A percentile compares a stretch with the other conserved stretches of the same genome.
phyloP scores from a whole-genome alignment of 495 filamentous ascomycete species.

The Mytilinidion resinicola region DNA sequence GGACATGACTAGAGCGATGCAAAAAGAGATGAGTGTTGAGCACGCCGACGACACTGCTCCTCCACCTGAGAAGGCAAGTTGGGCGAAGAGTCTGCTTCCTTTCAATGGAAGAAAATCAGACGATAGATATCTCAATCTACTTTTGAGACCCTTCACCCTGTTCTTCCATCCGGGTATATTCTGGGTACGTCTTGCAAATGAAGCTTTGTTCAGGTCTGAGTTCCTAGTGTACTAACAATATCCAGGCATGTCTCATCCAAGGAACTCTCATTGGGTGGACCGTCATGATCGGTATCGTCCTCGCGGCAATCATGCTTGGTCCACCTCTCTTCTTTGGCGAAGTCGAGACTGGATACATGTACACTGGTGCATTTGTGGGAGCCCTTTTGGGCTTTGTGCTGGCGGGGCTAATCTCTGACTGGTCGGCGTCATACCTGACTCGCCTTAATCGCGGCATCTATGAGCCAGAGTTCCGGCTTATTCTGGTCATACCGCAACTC shows the following conservation, averaged over 20 bases:
- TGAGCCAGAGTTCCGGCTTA: constrained; percentile 83
- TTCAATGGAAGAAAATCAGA: constrained; percentile 79
- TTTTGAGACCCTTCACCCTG: constrained; percentile 57
- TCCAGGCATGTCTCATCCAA: constrained; percentile 71
- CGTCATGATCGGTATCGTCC: constrained; percentile 82
- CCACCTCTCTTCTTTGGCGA: constrained; percentile 77
- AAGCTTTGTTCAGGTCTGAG: constrained; percentile 1
- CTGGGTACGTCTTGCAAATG: constrained; percentile 47
- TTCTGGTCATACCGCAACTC: constrained; percentile 75
- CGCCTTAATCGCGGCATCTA: constrained; percentile 71
- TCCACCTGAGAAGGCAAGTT: constrained; percentile 9
- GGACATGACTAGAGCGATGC: not conserved
- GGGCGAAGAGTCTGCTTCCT: constrained; percentile 44
- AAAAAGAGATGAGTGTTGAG: not conserved
- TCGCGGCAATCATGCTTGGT: constrained; percentile 74
- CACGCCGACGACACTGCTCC: not conserved
- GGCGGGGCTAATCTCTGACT: constrained; percentile 69
- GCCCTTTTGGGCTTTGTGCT: constrained; percentile 70
- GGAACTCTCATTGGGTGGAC: constrained; percentile 91
- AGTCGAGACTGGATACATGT: constrained; percentile 79
- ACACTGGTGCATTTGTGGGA: constrained; percentile 80
- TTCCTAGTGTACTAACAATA: not conserved
- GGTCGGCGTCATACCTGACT: constrained; percentile 62
- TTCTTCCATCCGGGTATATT: constrained; percentile 78
- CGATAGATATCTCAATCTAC: constrained; percentile 53